Percentiles rank a stretch among this genome's conserved stretches.
These are phyloP conservation scores for Agaricales sp. DNA, from an alignment of 1,284 basidiomycete genomes.

Conservation along the genomic window DNA sequence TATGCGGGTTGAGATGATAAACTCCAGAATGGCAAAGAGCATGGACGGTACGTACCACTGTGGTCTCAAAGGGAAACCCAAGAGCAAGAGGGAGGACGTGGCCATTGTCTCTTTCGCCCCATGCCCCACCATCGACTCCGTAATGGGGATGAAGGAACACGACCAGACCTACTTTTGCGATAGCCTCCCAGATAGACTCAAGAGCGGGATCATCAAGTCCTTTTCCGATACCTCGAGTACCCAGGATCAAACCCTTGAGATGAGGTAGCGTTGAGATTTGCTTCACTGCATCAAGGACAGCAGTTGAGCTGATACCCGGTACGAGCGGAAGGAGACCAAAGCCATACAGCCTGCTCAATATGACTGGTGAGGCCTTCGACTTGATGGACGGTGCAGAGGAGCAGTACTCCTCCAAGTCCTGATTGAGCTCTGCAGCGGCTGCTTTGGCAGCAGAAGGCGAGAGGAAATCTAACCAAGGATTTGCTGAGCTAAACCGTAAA, in stretches of 20 bases:
- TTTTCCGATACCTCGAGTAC: conserved; percentile 66
- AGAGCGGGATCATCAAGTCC: conserved; percentile 72
- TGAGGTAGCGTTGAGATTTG: conserved; percentile 59
- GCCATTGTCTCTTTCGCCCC: conserved; percentile 70
- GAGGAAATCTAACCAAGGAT: conserved; percentile 85
- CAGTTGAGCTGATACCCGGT: conserved; percentile 40
- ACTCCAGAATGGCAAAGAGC: conserved; percentile 1
- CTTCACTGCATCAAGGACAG: conserved; percentile 51
- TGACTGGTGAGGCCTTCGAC: conserved; percentile 17
- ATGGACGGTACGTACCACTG: conserved; percentile 44
- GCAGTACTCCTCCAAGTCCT: conserved; percentile 72
- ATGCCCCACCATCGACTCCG: conserved; percentile 55
- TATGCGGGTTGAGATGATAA: conserved; percentile 17
- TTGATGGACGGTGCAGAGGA: conserved; percentile 42
- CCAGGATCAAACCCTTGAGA: conserved; percentile 73
- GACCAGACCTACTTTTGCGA: conserved; percentile 56
- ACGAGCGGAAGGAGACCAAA: conserved; percentile 82
- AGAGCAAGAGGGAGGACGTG: conserved; percentile 80
- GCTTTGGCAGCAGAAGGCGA: conserved; percentile 52
- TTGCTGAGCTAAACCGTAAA: conserved; percentile 47
- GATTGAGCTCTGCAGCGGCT: conserved; percentile 61
- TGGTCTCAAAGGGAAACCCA: conserved; percentile 85
- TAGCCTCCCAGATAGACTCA: conserved; percentile 69
- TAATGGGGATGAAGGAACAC: conserved; percentile 82
- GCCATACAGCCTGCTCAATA: conserved; percentile 65